Base-by-base conservation (phyloP, 2,329 filamentous ascomycete genomes). In the Lomentospora prolificans region DNA sequence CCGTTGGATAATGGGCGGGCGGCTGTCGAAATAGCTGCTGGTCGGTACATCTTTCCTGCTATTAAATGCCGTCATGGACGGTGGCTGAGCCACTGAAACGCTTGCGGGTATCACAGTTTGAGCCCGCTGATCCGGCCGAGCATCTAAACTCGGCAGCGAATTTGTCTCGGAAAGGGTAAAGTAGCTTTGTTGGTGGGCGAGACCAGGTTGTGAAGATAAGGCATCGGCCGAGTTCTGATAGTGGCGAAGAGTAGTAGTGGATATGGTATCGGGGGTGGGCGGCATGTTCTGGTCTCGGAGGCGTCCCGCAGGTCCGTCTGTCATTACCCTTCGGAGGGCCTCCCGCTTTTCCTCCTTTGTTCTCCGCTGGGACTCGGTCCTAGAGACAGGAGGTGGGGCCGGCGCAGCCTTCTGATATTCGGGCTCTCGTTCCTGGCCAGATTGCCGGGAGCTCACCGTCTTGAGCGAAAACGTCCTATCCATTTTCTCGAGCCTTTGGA, bases 261-360 rank as follows among this genome's bases (percentile, higher is more conserved):
- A 80, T 19, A 82, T 78, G 0, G 80, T 83, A 60, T 83, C 80
- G 0, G 80, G 80, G 0, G 80, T 83, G 0, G 80, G 80, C 8
- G 80, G 80, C 1, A 82, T 67, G 17, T 66, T 67, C 17, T 75
- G 72, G 4, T 74, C 70, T 55, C 72, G 69, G 1, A 70, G 67
- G 70, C 73, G 59, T 67, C 69, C 58, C 62, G 70, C 58, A 57
- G 69, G 63, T n/a, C 70, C 70, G 28, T 78, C 75, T 0, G 78
- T 81, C 28, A 74, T 62, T 5, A 81, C 78, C 44, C 67, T 72
- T 8, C 77, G 71, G 10, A 80, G 60, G 0, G 72, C 69, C 12
- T 77, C 72, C 41, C 74, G 68, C 64, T 78, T 80, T 56, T 77
- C 74, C 22, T 77, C 70, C 51, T 71, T 76, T 1, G 64, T 65